Conservation (phyloP, 306 rosid species). For the Cicer cuneatum region DNA sequence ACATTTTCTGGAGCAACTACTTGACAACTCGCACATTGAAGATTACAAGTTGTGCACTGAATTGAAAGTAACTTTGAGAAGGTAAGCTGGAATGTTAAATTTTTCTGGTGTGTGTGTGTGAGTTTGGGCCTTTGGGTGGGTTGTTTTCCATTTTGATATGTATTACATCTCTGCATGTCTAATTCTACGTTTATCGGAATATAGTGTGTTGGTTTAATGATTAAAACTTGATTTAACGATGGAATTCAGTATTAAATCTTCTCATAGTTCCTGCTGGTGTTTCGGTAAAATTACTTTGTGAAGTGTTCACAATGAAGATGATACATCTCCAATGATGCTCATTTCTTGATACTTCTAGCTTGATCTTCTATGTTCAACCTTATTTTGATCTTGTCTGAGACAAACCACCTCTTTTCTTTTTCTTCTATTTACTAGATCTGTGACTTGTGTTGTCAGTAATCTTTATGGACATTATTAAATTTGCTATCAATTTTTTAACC, state of each 20-base stretch:
- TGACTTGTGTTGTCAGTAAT: conserved; percentile 19
- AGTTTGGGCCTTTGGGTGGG: background rate
- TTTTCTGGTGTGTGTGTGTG: background rate
- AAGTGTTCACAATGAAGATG: conserved; percentile 21
- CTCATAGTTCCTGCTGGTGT: conserved; percentile 3
- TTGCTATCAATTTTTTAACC: conserved; percentile 5
- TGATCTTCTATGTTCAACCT: conserved; percentile 32
- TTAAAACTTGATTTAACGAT: conserved; percentile 18
- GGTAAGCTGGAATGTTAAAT: conserved; percentile 55
- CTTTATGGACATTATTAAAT: background rate
- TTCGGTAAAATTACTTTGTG: background rate
- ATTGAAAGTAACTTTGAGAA: conserved; percentile 82
- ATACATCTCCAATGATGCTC: conserved; percentile 12
- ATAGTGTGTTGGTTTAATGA: background rate
- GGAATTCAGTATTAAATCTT: conserved; percentile 14
- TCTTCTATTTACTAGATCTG: conserved; percentile 16
- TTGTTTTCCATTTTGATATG: conserved; percentile 5
- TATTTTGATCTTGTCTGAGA: conserved; percentile 13
- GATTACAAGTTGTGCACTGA: conserved; percentile 82
- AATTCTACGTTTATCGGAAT: background rate
- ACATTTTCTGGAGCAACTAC: conserved; percentile 90
- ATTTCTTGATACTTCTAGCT: conserved; percentile 13
- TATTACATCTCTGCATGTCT: background rate
- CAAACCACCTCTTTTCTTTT: background rate
- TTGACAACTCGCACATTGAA: conserved; percentile 94